Evolutionary conservation across 2,329 filamentous ascomycete species (phyloP).

Genomic region (Xylariaceae sp.): DNA sequence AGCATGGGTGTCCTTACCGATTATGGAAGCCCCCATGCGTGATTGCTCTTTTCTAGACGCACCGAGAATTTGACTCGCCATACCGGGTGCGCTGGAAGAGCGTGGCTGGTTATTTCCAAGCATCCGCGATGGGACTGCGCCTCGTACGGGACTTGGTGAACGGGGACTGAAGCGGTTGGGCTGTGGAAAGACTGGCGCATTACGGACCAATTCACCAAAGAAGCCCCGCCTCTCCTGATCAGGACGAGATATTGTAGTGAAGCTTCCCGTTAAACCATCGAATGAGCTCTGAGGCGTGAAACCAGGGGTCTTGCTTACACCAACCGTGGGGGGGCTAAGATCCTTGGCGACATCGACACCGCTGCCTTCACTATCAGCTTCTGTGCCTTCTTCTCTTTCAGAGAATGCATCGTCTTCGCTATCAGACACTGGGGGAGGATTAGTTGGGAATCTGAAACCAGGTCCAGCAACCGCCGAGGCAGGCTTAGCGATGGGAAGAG

Average conservation of each 20-base stretch:
- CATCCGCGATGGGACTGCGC: constrained; percentile 55
- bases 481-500: constrained; percentile 30
- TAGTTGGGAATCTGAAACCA: constrained; percentile 37
- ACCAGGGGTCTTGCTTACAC: constrained; percentile 50
- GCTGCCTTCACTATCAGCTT: constrained; percentile 56
- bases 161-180: constrained; percentile 62
- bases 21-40: constrained; percentile 43
- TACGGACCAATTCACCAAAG: constrained; percentile 58
- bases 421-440: constrained; percentile 36
- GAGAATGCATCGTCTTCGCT: constrained; percentile 48
- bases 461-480: constrained; percentile 26
- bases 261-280: constrained; percentile 49
- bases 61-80: constrained; percentile 58
- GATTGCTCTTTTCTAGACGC: constrained; percentile 42
- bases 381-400: constrained; percentile 53
- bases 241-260: constrained; percentile 50
- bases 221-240: constrained; percentile 49
- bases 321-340: constrained; percentile 55
- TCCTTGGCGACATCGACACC: constrained; percentile 68
- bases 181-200: constrained; percentile 57
- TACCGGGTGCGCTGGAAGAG: constrained; percentile 63
- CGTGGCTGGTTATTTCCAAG: constrained; percentile 53
- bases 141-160: constrained; percentile 72
- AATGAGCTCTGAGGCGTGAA: constrained; percentile 64
- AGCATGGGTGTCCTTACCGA: constrained; percentile 42